Base-by-base conservation (phyloP, 495 filamentous ascomycete genomes). In the Bryoglossum gracile region DNA sequence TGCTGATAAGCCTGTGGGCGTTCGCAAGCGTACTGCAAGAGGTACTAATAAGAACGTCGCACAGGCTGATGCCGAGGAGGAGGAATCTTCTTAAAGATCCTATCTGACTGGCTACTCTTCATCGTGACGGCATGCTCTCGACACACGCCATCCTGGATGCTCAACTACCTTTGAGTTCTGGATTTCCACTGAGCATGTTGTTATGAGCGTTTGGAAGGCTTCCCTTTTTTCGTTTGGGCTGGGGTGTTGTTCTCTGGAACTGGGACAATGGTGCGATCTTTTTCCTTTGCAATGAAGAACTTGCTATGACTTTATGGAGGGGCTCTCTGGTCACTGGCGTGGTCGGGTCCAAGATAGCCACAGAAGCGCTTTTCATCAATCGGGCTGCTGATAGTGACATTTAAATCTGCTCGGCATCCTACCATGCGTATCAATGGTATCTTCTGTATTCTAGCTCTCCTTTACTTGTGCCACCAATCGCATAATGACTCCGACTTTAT, bases 21-120 rank as follows among this genome's bases (percentile, higher is more conserved):
- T 49, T 28, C 47, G 40, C 51, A 48, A 50, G 22, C 48, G 33
- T 51, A 43, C 32, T 21, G 25, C 23, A 22, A 21, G 34, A 51
- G 34, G 41, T 49, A 55, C 51, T 50, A 50, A 54, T 46, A 48
- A 38, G 43, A 53, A 51, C 40, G 48, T 51, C 50, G 48, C 50
- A 56, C 64, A 77, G 64, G 74, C 74, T 58, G 68, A 69, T 49
- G 62, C 40, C 55, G 69, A 69, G 28, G 72, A 74, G 43, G 69
- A 72, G n/a, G 68, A 71, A 25, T 40, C 56, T 57, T 53, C 55
- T 52, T 55, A 64, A 57, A 53, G n/a, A 51, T 19, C 42, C 52
- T 43, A 25, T 19, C 18, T 42, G 25, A n/a, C n/a, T n/a, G 19
- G 38, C 43, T 37, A 42, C 40, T 52, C 18, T 28, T 55, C n/a